Evolutionary conservation across 306 rosid species (phyloP), one percentile per base, ranked within the genome.

Genomic region (Prunus dulcis): DNA sequence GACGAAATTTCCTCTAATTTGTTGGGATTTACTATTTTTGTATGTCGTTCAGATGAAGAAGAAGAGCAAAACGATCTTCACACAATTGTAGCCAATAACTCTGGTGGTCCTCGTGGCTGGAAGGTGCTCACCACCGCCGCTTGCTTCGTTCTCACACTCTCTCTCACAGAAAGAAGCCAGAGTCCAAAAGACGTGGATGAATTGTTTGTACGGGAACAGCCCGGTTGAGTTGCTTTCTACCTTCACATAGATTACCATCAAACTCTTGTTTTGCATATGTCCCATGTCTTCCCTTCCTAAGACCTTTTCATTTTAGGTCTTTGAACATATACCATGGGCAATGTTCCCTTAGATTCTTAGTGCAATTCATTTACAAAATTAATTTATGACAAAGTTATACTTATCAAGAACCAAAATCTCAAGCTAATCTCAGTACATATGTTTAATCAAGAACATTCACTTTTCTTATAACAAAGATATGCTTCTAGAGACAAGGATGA

Each of bases 371-470:
- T 28, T 3, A 3, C 32, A 28, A 28, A 28, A 28, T 28, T 28
- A 28, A 28, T 28, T 28, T 28, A 28, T 28, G 4, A 28, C 32
- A 28, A 28, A 28, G 4, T 4, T 28, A 28, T 28, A 28, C 4
- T 28, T 2, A 0, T 3, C 27, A 4, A 57, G 10, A 57, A 27
- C 7, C 0, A 57, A 11, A 50, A 49, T 5, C 9, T 68, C 60
- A 8, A 28, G 32, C 32, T 28, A 28, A 28, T 51, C 0, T 49
- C 15, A 20, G 47, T 69, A n/a, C 5, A 15, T 2, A 69, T 50
- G 11, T 51, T 13, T 15, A 63, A 63, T 0, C 30, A 15, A 30
- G 6, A 0, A 12, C 1, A 0, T 0, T 0, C 23, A 57, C 0
- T 22, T 27, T 27, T 27, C 28, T 57, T 22, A 22, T 27, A 25